Evolutionary conservation across 371 early-diverging fungal genomes (phyloP).

Genomic region (Coemansia sp.): DNA sequence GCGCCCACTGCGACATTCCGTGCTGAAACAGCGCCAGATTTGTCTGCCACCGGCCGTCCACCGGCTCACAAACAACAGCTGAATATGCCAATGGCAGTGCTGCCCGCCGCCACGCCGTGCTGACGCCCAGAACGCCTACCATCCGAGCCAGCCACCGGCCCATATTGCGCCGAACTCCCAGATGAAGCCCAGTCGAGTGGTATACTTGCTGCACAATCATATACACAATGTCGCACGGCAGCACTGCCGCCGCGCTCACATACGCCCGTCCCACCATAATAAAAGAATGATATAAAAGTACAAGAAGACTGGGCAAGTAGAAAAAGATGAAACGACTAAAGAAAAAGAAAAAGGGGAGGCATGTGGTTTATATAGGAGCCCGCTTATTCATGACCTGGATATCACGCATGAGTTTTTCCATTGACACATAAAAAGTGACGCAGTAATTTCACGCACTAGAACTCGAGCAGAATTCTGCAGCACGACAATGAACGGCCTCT

Average conservation of each 20-base stretch:
- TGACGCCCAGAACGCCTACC: constrained; percentile 2
- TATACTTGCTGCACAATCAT: constrained; percentile 19
- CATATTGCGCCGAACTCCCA: background rate
- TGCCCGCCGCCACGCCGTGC: constrained; percentile 23
- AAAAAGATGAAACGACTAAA: no score
- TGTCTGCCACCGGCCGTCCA: constrained; percentile 16
- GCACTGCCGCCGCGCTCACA: background rate
- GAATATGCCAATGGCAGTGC: constrained; percentile 20
- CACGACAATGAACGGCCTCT: background rate
- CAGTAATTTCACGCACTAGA: background rate
- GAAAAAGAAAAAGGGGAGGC: background rate
- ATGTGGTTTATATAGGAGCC: background rate
- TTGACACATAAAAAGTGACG: background rate
- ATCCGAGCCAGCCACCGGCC: background rate
- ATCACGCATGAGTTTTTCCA: background rate
- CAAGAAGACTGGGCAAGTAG: no score
- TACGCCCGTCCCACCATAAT: background rate
- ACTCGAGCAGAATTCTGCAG: background rate
- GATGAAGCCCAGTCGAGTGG: background rate
- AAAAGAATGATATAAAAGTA: background rate
- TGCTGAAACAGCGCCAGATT: constrained; percentile 5
- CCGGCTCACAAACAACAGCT: constrained; percentile 24
- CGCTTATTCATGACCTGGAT: background rate
- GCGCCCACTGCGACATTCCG: background rate
- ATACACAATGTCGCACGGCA: constrained; percentile 19